phyloP scores from a whole-genome alignment of 495 filamentous ascomycete genomes.

The Elasticomyces elasticus region DNA sequence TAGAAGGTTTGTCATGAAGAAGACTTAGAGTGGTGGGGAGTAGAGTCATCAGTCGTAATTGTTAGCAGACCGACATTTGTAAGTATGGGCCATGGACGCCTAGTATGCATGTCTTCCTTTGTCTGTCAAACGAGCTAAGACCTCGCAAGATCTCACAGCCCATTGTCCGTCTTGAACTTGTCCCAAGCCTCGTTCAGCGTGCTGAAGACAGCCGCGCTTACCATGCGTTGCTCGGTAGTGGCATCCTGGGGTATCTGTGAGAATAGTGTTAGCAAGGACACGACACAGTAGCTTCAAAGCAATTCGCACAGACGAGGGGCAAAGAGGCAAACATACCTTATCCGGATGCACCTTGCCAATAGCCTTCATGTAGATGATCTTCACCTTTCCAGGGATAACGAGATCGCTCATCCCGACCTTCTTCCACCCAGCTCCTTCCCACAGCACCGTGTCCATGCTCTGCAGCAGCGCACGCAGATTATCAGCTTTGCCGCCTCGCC shows the following conservation, averaged over 20 bases:
- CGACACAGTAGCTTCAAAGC: background rate
- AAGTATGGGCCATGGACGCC: background rate
- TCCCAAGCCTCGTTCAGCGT: conserved; percentile 97
- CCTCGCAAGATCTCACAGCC: conserved; percentile 38
- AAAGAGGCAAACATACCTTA: conserved; percentile 56
- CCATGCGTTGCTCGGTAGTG: conserved; percentile 89
- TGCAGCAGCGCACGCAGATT: conserved; percentile 81
- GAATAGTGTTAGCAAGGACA: background rate
- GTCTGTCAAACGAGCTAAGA: background rate
- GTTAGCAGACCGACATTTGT: background rate
- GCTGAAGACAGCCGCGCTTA: conserved; percentile 81
- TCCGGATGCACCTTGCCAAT: conserved; percentile 98
- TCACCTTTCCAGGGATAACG: conserved; percentile 82
- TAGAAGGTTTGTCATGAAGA: background rate
- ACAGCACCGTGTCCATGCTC: conserved; percentile 83
- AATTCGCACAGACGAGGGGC: no score
- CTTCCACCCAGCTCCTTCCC: conserved; percentile 90
- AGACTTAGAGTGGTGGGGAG: background rate
- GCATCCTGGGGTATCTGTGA: conserved; percentile 71
- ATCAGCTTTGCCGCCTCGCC: conserved; percentile 82
- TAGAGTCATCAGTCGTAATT: background rate
- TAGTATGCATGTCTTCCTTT: background rate
- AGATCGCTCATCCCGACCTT: conserved; percentile 90
- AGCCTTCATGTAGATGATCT: conserved; percentile 97
- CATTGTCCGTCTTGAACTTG: conserved; percentile 89